A percentile compares a stretch with the other conserved stretches of the same genome.
phyloP scores from a whole-genome alignment of 352 stramenopile species.

The Globisporangium nunn region DNA sequence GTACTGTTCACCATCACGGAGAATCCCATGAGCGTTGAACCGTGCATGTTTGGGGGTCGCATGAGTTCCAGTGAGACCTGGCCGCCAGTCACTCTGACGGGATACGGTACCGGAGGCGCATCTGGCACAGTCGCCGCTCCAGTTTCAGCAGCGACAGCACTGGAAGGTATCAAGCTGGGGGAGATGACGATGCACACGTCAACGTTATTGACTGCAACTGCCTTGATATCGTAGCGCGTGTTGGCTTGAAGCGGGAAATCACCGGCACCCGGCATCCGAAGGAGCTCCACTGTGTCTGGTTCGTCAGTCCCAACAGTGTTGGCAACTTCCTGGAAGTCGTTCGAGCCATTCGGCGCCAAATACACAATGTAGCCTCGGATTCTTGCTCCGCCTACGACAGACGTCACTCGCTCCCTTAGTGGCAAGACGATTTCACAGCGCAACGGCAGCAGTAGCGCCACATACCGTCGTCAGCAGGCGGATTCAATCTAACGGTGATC shows the following conservation, averaged over 20 bases:
- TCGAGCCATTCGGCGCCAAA: conserved; percentile 26
- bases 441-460: neutral
- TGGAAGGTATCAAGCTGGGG: conserved; percentile 10
- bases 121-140: conserved; percentile 23
- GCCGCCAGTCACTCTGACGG: conserved; percentile 41
- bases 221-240: conserved; percentile 45
- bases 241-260: conserved; percentile 22
- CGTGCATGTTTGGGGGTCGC: conserved; percentile 44
- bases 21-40: conserved; percentile 36
- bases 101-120: conserved; percentile 34
- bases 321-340: conserved; percentile 25
- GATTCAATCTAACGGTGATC: conserved; percentile 4
- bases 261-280: conserved; percentile 13
- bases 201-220: conserved; percentile 34
- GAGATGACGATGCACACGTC: conserved; percentile 33
- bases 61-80: conserved; percentile 38
- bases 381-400: conserved; percentile 26
- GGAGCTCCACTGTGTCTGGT: conserved; percentile 28
- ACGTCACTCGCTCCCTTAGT: neutral
- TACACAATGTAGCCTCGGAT: conserved; percentile 57
- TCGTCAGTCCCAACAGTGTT: conserved; percentile 17
- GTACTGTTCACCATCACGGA: conserved; percentile 21
- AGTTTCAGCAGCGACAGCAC: conserved; percentile 19
- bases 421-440: neutral
- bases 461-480: conserved; percentile 6